phyloP scores from a whole-genome alignment of 2,329 filamentous ascomycete genomes.

The Simplicillium sp. region DNA sequence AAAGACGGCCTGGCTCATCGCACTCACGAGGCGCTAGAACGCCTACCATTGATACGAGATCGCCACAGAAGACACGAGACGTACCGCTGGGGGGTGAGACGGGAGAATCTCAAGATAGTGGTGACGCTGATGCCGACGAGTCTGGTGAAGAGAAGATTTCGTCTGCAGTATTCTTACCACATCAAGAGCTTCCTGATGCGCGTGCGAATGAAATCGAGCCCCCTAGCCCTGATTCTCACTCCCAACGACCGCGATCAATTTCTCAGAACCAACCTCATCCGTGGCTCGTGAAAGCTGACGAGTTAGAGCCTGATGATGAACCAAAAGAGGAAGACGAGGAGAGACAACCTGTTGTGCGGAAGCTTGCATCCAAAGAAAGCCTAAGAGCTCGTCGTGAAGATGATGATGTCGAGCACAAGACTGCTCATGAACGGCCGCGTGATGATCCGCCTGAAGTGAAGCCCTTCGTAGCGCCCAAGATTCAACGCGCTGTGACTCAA shows the following conservation, averaged over 20 bases:
- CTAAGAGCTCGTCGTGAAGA: not conserved
- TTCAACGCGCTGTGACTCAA: slow-evolving; percentile 27
- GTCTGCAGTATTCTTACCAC: slow-evolving; percentile 75
- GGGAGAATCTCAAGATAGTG: slow-evolving; percentile 26
- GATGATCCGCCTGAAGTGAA: slow-evolving; percentile 28
- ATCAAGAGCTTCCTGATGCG: slow-evolving; percentile 45
- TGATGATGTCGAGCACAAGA: slow-evolving; percentile 6
- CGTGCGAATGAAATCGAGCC: slow-evolving; percentile 17
- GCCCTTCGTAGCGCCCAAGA: slow-evolving; percentile 17
- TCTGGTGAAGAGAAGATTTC: slow-evolving; percentile 79
- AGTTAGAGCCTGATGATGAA: slow-evolving; percentile 27
- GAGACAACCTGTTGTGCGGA: slow-evolving; percentile 3
- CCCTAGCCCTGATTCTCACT: slow-evolving; percentile 26
- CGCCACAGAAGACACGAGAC: slow-evolving; percentile 22
- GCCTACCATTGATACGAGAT: slow-evolving; percentile 12
- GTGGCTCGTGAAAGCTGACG: slow-evolving; percentile 51
- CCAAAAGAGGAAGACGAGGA: slow-evolving; percentile 8
- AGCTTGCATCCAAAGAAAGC: slow-evolving; percentile 4
- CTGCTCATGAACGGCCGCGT: slow-evolving; percentile 20
- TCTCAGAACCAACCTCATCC: slow-evolving; percentile 30
- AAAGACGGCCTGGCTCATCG: not conserved
- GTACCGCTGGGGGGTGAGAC: slow-evolving; percentile 11
- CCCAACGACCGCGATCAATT: slow-evolving; percentile 34
- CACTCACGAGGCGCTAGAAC: not conserved
- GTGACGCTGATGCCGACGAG: slow-evolving; percentile 38